phyloP scores from a whole-genome alignment of 495 filamentous ascomycete species.

The Penicillium parvum region DNA sequence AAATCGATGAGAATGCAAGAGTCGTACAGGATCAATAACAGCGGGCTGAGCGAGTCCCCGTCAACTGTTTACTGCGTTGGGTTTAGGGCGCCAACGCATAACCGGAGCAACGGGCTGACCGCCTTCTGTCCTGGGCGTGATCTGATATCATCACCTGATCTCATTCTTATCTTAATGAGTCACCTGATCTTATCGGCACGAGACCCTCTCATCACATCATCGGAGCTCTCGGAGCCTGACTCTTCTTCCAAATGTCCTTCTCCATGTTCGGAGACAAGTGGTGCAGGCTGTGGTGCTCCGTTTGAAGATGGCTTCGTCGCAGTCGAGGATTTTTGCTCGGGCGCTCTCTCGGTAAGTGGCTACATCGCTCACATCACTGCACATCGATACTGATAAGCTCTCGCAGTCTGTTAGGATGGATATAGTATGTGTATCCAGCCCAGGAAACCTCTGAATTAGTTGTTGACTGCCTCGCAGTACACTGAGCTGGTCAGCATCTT shows the following conservation, averaged over 20 bases:
- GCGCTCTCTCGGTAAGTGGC: slow-evolving; percentile 41
- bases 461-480: slow-evolving; percentile 34
- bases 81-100: slow-evolving; percentile 41
- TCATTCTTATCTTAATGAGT: slow-evolving; percentile 9
- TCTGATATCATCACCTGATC: slow-evolving; percentile 16
- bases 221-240: not conserved
- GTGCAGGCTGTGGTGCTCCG: not conserved
- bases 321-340: slow-evolving; percentile 35
- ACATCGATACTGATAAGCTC: slow-evolving; percentile 10
- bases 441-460: not conserved
- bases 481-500: slow-evolving; percentile 78
- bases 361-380: not conserved
- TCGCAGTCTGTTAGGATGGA: slow-evolving; percentile 39
- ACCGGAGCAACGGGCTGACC: slow-evolving; percentile 40
- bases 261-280: not conserved
- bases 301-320: slow-evolving; percentile 12
- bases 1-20: slow-evolving; percentile 13
- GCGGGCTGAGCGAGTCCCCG: slow-evolving; percentile 22
- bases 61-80: slow-evolving; percentile 39
- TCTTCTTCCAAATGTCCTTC: not conserved
- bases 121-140: slow-evolving; percentile 19
- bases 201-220: slow-evolving; percentile 2
- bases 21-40: slow-evolving; percentile 23
- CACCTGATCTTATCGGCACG: slow-evolving; percentile 9
- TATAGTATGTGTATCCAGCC: slow-evolving; percentile 32